Evolutionary conservation across 371 early-diverging fungal genomes (phyloP).

Genomic region (Mortierella sp.): DNA sequence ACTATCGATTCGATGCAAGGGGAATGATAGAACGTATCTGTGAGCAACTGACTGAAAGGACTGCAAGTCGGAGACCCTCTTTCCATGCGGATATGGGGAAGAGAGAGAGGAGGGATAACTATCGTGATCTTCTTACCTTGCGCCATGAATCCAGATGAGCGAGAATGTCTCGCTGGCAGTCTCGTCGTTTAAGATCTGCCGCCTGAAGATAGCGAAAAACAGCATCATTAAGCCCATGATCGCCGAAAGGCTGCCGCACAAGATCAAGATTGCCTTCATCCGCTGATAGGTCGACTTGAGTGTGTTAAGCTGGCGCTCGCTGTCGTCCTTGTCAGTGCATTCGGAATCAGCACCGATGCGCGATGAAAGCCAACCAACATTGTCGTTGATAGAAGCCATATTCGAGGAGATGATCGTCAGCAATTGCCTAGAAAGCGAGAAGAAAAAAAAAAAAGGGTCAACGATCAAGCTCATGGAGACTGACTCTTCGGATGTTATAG

Average conservation of each 20-base stretch:
- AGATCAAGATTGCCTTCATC: slow-evolving; percentile 44
- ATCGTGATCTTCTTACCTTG: slow-evolving; percentile 35
- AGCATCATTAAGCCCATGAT: slow-evolving; percentile 54
- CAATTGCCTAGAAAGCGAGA: slow-evolving; percentile 27
- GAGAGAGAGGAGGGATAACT: no score
- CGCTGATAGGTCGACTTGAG: slow-evolving; percentile 52
- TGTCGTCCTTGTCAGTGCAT: slow-evolving; percentile 50
- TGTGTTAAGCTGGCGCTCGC: slow-evolving; percentile 49
- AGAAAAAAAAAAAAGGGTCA: neutral
- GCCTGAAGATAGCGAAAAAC: slow-evolving; percentile 48
- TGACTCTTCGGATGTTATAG: no score
- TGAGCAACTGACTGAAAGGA: no score
- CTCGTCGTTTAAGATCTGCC: slow-evolving; percentile 31
- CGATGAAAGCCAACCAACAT: slow-evolving; percentile 46
- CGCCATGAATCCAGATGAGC: slow-evolving; percentile 54
- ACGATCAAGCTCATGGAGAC: neutral
- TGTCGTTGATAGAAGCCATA: slow-evolving; percentile 53
- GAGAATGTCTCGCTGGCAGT: slow-evolving; percentile 45
- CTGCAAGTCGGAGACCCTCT: no score
- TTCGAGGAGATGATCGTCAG: slow-evolving; percentile 52
- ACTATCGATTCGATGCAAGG: slow-evolving; percentile 4
- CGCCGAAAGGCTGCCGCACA: slow-evolving; percentile 51
- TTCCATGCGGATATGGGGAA: no score
- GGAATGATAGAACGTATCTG: neutral
- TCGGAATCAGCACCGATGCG: slow-evolving; percentile 45